Evolutionary conservation across 208 protist species (phyloP).

Genomic region (Trypanosoma lewisi): DNA sequence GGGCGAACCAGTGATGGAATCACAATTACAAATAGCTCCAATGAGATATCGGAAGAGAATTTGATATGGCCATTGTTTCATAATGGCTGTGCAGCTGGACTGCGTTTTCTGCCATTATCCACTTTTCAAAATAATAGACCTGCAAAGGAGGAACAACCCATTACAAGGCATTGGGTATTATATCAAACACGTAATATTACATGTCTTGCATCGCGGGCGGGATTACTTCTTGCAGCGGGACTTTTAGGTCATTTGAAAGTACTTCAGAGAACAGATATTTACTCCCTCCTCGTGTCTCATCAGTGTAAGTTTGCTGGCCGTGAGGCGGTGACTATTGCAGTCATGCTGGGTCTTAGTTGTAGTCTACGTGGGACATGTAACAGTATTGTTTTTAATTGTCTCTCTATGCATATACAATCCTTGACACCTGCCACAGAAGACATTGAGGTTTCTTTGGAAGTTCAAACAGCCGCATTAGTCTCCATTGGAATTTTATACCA

Average conservation of each 20-base stretch:
- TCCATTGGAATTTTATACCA: slow-evolving; percentile 78
- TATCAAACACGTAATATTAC: slow-evolving; percentile 79
- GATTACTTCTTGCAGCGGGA: slow-evolving; percentile 73
- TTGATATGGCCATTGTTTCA: slow-evolving; percentile 82
- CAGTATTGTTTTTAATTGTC: slow-evolving; percentile 77
- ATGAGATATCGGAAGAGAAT: slow-evolving; percentile 32
- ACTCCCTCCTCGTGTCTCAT: slow-evolving; percentile 68
- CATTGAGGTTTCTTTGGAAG: slow-evolving; percentile 81
- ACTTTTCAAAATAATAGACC: slow-evolving; percentile 15
- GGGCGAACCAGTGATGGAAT: slow-evolving; percentile 72
- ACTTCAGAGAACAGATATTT: slow-evolving; percentile 86
- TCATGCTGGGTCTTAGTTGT: slow-evolving; percentile 85
- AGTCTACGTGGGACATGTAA: slow-evolving; percentile 82
- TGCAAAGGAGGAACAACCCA: slow-evolving; percentile 33
- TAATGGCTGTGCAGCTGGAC: slow-evolving; percentile 80
- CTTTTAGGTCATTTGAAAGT: slow-evolving; percentile 72
- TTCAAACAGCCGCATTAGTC: slow-evolving; percentile 77
- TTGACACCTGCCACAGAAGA: slow-evolving; percentile 80
- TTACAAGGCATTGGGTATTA: slow-evolving; percentile 83
- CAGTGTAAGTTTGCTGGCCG: slow-evolving; percentile 64
- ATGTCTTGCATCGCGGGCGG: slow-evolving; percentile 56
- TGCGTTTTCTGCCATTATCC: slow-evolving; percentile 73
- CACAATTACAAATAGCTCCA: slow-evolving; percentile 47
- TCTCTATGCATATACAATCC: slow-evolving; percentile 82
- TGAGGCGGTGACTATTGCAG: slow-evolving; percentile 75